These are phyloP conservation scores for Parathielavia appendiculata DNA, from an alignment of 495 filamentous ascomycete species.

Conservation along the genomic window DNA sequence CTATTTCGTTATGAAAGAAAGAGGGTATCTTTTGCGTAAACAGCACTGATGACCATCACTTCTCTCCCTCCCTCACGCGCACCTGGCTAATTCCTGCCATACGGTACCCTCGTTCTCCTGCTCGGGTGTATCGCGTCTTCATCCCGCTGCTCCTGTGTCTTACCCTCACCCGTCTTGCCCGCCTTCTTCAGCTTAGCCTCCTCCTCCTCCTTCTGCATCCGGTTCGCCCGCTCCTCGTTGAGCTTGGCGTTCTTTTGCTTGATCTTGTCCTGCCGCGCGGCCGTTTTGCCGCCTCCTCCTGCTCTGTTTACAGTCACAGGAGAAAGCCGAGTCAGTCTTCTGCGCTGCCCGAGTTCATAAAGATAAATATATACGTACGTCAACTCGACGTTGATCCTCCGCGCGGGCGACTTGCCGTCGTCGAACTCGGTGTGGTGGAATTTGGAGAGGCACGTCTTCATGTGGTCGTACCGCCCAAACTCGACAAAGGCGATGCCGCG, in stretches of 20 bases:
- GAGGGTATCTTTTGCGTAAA: constrained; percentile 16
- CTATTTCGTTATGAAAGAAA: constrained; percentile 2
- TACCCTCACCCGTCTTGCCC: background rate
- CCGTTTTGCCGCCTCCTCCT: constrained; percentile 79
- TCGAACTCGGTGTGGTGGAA: constrained; percentile 85
- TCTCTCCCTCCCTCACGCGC: background rate
- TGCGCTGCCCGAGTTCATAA: no score
- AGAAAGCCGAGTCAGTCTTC: background rate
- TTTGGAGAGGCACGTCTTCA: constrained; percentile 86
- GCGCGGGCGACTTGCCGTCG: constrained; percentile 52
- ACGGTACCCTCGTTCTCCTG: constrained; percentile 24
- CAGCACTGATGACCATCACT: constrained; percentile 4
- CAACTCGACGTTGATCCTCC: constrained; percentile 87
- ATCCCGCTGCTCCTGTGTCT: constrained; percentile 20
- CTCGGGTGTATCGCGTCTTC: constrained; percentile 29
- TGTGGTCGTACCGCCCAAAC: constrained; percentile 81
- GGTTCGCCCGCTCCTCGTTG: constrained; percentile 65
- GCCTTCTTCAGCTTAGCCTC: constrained; percentile 47
- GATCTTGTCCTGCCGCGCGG: constrained; percentile 67
- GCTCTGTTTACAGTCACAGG: constrained; percentile 39
- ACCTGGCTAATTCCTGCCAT: constrained; percentile 11
- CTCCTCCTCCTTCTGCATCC: constrained; percentile 47
- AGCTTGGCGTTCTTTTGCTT: constrained; percentile 76
- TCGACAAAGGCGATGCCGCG: constrained; percentile 92
- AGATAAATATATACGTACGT: constrained; percentile 52